phyloP scores from a whole-genome alignment of 2,329 filamentous ascomycete genomes.

The Sclerotinia minor region DNA sequence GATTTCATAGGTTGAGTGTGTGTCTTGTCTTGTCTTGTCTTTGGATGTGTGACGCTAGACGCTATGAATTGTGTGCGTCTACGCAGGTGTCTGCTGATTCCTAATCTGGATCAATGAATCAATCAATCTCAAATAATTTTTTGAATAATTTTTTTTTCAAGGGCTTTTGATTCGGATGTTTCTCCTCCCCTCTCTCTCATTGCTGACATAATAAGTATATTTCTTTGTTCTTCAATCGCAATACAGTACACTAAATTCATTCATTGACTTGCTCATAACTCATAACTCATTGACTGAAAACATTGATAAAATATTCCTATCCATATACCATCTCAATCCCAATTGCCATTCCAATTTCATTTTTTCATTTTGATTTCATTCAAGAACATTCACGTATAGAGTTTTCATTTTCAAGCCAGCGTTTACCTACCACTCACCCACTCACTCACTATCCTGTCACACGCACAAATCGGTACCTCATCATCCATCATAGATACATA shows the following conservation, averaged over 20 bases:
- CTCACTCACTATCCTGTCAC: background rate
- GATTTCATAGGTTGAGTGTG: background rate
- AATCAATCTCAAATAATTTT: background rate
- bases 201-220: background rate
- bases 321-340: background rate
- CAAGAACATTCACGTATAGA: background rate
- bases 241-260: background rate
- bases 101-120: background rate
- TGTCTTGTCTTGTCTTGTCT: background rate
- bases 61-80: background rate
- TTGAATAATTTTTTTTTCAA: background rate
- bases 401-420: background rate
- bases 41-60: conserved; percentile 1
- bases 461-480: background rate
- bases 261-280: background rate
- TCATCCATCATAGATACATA: no score
- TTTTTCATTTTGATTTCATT: background rate
- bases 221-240: conserved; percentile 3
- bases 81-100: conserved; percentile 3
- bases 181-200: background rate
- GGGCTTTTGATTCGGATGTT: background rate
- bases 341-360: background rate
- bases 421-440: background rate
- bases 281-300: background rate
- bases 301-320: background rate